Base-by-base conservation (phyloP, 345 rosid species). In the Eucalyptus cloeziana region DNA sequence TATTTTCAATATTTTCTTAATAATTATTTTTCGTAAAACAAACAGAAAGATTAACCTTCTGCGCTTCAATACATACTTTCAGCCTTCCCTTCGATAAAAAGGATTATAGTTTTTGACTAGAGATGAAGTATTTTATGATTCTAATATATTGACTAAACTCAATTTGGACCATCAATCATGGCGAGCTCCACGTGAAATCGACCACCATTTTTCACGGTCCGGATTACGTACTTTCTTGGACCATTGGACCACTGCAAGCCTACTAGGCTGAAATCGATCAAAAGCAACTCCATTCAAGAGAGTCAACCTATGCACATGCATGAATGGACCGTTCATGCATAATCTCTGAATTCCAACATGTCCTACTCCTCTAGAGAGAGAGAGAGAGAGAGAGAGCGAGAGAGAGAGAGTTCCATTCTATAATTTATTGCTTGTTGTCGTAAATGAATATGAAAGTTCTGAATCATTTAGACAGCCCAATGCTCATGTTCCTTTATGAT, bases 1-100 rank as follows among this genome's bases (percentile, higher is more conserved):
- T 7, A 19, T 44, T 44, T 44, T 44, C 45, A 44, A 44, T 44
- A 44, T 7, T 52, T 52, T 52, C 8, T 0, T 19, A 52, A 52
- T 52, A 19, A 19, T 19, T 52, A 52, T 52, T 3, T 52, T 52
- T 52, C 0, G 4, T 19, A 4, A 52, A 52, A 52, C 0, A 0
- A 17, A 0, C 1, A 17, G 0, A n/a, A n/a, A 52, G 2, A 52
- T 52, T 52, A 3, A 1, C 24, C 0, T 52, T 19, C 10, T 0
- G 1, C 4, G 3, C 5, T 64, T 30, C 10, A 3, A 30, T 64
- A 30, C 31, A n/a, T 62, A 62, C 71, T 62, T 30, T 62, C 33
- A 13, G 33, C 33, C 71, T 64, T 14, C 33, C 33, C 13, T 60
- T 12, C 0, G 4, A 62, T 27, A 62, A 3, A 62, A 62, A 27